Evolutionary conservation across 768 basidiomycete species (phyloP), one percentile per base, ranked within the genome.

Genomic region (Agrocybe praecox): DNA sequence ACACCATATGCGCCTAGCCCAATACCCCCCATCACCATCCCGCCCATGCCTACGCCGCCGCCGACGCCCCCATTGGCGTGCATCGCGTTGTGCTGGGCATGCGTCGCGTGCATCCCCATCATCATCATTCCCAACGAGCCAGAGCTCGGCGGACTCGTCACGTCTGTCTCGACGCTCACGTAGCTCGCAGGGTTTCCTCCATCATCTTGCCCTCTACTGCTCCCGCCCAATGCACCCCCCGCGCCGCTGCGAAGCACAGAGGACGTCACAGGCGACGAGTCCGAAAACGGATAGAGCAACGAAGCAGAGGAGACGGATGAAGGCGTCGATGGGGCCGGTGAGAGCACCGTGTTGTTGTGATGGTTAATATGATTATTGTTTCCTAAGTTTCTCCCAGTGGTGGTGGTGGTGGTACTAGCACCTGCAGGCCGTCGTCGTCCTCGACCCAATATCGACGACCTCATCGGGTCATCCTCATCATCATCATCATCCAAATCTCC

Each of bases 111-210:
- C 22, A 23, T 49, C n/a, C 53, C 43, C 24, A 76, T 60, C 40
- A 68, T 63, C 53, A 51, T 44, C 43, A 53, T 48, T 32, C 78
- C 76, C 49, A 81, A 76, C 4, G 82, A 84, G 11, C 80, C 74
- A 9, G 86, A 84, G 4, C 88, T 86, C 1, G 89, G 86, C 3
- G 92, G 91, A 32, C 89, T 92, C 3, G 91, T 94, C 53, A 86
- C 63, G 51, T 82, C 81, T 14, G 90, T 92, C 50, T 79, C 77
- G 42, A 79, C 75, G 63, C 85, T 86, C 32, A 83, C 69, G 58
- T 78, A 77, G 65, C 84, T 86, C 19, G 81, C 76, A 11, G 80
- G 79, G 49, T 83, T 76, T 17, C 52, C n/a, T n/a, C n/a, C n/a
- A n/a, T n/a, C 61, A 17, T 46, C n/a, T 74, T 29, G 4, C 4